Base-by-base conservation (phyloP, 345 rosid species). In the Microthlaspi erraticum region DNA sequence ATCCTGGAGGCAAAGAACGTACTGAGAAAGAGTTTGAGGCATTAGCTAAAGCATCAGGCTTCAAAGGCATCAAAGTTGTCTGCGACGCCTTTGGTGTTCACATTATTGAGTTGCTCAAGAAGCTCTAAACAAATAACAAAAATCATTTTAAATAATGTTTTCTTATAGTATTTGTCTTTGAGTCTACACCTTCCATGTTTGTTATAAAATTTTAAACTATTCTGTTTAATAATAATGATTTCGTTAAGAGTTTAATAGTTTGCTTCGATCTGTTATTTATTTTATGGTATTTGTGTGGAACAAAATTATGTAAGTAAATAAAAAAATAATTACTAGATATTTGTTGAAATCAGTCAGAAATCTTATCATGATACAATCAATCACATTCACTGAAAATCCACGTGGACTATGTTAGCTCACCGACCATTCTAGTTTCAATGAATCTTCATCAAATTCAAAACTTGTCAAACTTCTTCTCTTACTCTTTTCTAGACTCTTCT, bases 1-100 rank as follows among this genome's bases (percentile, higher is more conserved):
- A 88, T 78, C 98, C 97, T 0, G 98, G 98, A 7, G 98, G 96
- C 34, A 91, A 93, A 83, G 98, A 93, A 80, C 84, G 98, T 66
- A 93, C 97, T 0, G 74, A 76, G 64, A 84, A 81, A 79, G 97
- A 93, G 49, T 93, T 93, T 20, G 87, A 82, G 80, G 84, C 85
- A 12, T 76, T 93, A 52, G 97, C 96, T 1, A 81, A 80, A 72
- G 87, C 58, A 52, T 83, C 96, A 7, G 98, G 98, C 6, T 93
- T 93, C 48, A 77, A 83, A 32, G 92, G 91, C 3, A 86, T 93
- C 79, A 71, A 57, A 29, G 91, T 93, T 0, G 68, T 48, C 12
- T 86, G 97, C 57, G 56, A 41, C 14, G 97, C 93, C 48, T 83
- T 87, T 44, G 83, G 82, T 67, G 78, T 81, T 33, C 39, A 86